These are phyloP conservation scores for Deuterostichococcus epilithicus DNA, from an alignment of 139 green algal species.

Conservation along the genomic window DNA sequence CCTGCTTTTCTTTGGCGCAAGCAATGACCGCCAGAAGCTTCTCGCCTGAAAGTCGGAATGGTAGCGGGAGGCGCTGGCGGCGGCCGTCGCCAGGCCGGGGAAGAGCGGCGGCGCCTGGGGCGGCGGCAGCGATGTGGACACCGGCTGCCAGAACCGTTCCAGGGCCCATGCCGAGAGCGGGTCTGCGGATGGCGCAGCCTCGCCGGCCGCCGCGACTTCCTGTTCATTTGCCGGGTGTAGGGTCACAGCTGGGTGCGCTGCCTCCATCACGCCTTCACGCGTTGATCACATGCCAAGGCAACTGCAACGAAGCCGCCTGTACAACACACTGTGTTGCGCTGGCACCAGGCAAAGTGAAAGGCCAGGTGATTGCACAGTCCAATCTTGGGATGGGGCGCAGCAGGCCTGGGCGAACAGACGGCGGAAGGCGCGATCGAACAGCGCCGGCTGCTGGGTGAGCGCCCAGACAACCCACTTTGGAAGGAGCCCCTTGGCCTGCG, in stretches of 20 bases:
- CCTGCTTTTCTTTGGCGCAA: too few species aligned
- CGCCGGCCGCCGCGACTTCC: slow-evolving; percentile 15
- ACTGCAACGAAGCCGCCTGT: too few species aligned
- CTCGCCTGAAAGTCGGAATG: slow-evolving; percentile 53
- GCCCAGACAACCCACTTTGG: slow-evolving; percentile 69
- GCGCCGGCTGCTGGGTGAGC: slow-evolving; percentile 53
- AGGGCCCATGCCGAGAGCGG: slow-evolving; percentile 16
- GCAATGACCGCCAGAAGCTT: background rate
- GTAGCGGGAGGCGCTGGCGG: slow-evolving; percentile 39
- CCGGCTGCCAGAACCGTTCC: slow-evolving; percentile 45
- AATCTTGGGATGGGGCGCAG: background rate
- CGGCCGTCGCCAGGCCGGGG: background rate
- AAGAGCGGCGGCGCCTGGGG: background rate
- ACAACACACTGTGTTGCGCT: too few species aligned
- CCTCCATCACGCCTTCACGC: too few species aligned
- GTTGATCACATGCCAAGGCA: too few species aligned
- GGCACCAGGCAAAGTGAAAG: too few species aligned
- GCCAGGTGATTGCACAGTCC: background rate
- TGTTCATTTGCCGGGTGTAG: too few species aligned
- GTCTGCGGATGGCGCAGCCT: background rate
- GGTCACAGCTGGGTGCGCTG: too few species aligned
- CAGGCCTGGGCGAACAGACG: slow-evolving; percentile 52
- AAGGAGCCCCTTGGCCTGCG: slow-evolving; percentile 45
- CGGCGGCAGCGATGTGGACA: background rate
- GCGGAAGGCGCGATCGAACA: slow-evolving; percentile 67